phyloP scores from a whole-genome alignment of 352 stramenopile species.

The Globisporangium takayamanum region DNA sequence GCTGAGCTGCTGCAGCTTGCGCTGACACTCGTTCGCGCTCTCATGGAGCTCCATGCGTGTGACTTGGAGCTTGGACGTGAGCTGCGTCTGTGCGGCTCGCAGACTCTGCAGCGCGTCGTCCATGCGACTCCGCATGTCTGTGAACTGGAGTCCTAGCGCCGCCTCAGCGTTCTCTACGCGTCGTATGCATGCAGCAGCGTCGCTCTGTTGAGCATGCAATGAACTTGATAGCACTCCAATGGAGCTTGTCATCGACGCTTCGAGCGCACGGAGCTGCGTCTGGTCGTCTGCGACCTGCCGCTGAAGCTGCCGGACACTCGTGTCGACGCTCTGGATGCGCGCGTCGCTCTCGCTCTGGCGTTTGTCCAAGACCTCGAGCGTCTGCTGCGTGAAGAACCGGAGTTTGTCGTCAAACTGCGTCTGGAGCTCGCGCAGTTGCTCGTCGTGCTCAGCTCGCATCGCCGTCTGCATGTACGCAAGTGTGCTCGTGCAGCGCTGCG shows the following conservation, averaged over 20 bases:
- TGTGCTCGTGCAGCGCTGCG: constrained; percentile 27
- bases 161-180: constrained; percentile 25
- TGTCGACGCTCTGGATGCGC: constrained; percentile 13
- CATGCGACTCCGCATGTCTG: constrained; percentile 11
- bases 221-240: constrained; percentile 4
- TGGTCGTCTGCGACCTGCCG: constrained; percentile 19
- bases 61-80: constrained; percentile 38
- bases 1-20: constrained; percentile 24
- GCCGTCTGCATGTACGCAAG: constrained; percentile 29
- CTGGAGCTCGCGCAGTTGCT: constrained; percentile 22
- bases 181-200: constrained; percentile 16
- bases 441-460: constrained; percentile 15
- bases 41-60: constrained; percentile 35
- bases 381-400: constrained; percentile 22
- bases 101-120: constrained; percentile 23
- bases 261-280: constrained; percentile 16
- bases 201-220: constrained; percentile 13
- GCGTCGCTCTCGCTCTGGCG: constrained; percentile 19
- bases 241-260: constrained; percentile 15
- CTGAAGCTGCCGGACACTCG: constrained; percentile 21
- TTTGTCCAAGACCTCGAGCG: constrained; percentile 15
- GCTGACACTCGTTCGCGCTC: constrained; percentile 19
- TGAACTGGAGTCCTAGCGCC: constrained; percentile 17
- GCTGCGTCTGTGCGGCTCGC: constrained; percentile 22
- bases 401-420: constrained; percentile 29